Evolutionary conservation across 495 filamentous ascomycete species (phyloP).

Genomic region (Aspergillus saccharolyticus): DNA sequence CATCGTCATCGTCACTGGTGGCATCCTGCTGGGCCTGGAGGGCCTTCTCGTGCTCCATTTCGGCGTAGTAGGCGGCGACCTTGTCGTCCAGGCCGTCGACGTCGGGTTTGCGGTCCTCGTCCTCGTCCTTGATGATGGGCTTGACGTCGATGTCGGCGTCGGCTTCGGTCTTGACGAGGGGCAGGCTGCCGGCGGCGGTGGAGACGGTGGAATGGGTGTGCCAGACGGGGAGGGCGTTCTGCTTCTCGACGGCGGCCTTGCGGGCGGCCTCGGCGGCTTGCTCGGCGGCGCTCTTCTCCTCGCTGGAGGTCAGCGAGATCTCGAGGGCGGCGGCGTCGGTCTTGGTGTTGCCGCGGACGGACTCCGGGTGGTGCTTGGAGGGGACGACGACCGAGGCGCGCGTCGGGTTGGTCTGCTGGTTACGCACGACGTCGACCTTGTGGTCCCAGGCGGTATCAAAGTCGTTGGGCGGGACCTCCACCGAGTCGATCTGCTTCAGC

Average conservation of each 20-base stretch:
- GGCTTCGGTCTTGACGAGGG: conserved; percentile 21
- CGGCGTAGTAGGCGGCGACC: conserved; percentile 48
- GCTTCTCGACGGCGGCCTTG: conserved; percentile 68
- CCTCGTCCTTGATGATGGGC: conserved; percentile 36
- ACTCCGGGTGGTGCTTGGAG: conserved; percentile 47
- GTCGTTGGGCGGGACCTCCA: conserved; percentile 77
- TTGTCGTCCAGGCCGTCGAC: conserved; percentile 43
- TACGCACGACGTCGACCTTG: conserved; percentile 45
- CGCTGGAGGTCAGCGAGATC: conserved; percentile 68
- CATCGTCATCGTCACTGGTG: conserved; percentile 43
- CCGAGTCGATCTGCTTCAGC: conserved; percentile 77
- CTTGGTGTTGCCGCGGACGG: conserved; percentile 65
- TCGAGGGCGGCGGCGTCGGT: conserved; percentile 67
- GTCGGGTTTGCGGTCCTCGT: conserved; percentile 53
- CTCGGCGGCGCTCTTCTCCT: conserved; percentile 71
- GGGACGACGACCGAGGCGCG: conserved; percentile 42
- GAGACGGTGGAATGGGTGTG: conserved; percentile 80
- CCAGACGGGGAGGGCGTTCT: conserved; percentile 87
- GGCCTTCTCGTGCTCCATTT: conserved; percentile 47
- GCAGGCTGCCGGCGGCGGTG: conserved; percentile 18
- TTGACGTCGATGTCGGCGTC: conserved; percentile 38
- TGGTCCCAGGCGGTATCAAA: conserved; percentile 71
- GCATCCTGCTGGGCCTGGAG: conserved; percentile 44
- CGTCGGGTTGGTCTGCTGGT: conserved; percentile 51
- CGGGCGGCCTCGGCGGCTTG: conserved; percentile 64